phyloP scores from a whole-genome alignment of 192 early-diverging fungal species.

The Diversispora epigaea region DNA sequence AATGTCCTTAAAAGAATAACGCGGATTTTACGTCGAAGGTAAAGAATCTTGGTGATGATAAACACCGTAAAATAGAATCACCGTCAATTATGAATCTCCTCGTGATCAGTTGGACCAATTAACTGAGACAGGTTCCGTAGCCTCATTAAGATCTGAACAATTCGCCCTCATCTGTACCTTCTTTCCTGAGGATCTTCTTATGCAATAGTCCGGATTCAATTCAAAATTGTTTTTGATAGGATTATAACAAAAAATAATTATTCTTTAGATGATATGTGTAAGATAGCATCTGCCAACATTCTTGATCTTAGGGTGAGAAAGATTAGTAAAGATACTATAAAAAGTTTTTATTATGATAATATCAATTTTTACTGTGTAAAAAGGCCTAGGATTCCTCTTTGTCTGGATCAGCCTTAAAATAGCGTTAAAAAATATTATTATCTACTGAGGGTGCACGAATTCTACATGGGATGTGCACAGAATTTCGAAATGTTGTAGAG shows the following conservation, averaged over 20 bases:
- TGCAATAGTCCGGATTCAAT: neutral
- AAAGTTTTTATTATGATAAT: neutral
- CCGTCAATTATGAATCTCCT: conserved; percentile 7
- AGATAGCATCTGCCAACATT: neutral
- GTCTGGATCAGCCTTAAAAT: too few species aligned
- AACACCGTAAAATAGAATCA: neutral
- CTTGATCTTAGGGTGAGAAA: neutral
- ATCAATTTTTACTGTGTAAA: neutral
- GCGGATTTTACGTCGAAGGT: too few species aligned
- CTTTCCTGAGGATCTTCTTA: too few species aligned
- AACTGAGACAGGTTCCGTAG: conserved; percentile 3
- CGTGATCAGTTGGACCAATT: conserved; percentile 1
- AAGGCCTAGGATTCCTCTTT: too few species aligned
- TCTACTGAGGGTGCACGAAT: too few species aligned
- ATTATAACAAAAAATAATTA: conserved; percentile 9
- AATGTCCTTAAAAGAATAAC: too few species aligned
- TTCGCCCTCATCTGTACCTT: too few species aligned
- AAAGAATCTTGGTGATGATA: too few species aligned
- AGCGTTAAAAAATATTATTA: too few species aligned
- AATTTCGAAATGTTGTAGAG: too few species aligned
- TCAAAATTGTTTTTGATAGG: neutral
- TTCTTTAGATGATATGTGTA: conserved; percentile 17
- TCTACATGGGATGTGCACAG: too few species aligned
- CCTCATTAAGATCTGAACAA: neutral
- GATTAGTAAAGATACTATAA: too few species aligned